phyloP scores from a whole-genome alignment of 2,329 filamentous ascomycete genomes.

The Sporothrix globosa region DNA sequence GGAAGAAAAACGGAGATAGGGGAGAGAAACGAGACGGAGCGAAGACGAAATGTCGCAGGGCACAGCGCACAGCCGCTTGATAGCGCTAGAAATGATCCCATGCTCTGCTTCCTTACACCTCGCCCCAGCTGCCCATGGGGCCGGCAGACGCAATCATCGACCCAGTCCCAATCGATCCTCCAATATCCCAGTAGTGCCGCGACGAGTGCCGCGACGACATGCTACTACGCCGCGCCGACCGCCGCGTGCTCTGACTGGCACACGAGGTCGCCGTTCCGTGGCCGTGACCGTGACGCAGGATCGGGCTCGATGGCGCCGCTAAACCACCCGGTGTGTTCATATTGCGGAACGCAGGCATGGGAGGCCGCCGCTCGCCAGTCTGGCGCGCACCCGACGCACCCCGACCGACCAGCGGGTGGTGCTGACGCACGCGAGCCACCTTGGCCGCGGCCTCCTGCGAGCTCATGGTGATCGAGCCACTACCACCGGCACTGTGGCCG shows the following conservation, averaged over 20 bases:
- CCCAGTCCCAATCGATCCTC: conserved; percentile 75
- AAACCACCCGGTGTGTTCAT: conserved; percentile 21
- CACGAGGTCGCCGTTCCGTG: conserved; percentile 68
- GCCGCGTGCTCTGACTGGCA: conserved; percentile 83
- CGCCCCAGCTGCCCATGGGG: conserved; percentile 77
- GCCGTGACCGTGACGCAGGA: conserved; percentile 56
- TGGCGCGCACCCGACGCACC: conserved; percentile 29
- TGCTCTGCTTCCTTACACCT: conserved; percentile 53
- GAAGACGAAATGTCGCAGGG: neutral
- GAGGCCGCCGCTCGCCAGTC: conserved; percentile 49
- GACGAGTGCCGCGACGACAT: conserved; percentile 43
- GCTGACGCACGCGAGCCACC: conserved; percentile 80
- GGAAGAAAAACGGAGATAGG: neutral
- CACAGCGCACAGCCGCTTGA: neutral
- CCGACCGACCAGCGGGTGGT: conserved; percentile 81
- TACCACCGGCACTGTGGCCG: neutral
- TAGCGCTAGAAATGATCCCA: no score
- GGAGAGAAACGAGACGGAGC: neutral
- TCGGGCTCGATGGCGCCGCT: conserved; percentile 53
- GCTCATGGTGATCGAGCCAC: conserved; percentile 43
- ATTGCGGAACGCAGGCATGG: conserved; percentile 46
- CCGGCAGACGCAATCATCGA: conserved; percentile 69
- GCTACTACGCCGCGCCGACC: conserved; percentile 68
- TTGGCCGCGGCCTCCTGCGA: conserved; percentile 72
- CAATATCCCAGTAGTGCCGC: conserved; percentile 91